A percentile compares a stretch with the other conserved stretches of the same genome.
These are phyloP conservation scores for Bipolaris sorokiniana DNA, from an alignment of 2,329 filamentous ascomycete genomes.

Conservation along the genomic window DNA sequence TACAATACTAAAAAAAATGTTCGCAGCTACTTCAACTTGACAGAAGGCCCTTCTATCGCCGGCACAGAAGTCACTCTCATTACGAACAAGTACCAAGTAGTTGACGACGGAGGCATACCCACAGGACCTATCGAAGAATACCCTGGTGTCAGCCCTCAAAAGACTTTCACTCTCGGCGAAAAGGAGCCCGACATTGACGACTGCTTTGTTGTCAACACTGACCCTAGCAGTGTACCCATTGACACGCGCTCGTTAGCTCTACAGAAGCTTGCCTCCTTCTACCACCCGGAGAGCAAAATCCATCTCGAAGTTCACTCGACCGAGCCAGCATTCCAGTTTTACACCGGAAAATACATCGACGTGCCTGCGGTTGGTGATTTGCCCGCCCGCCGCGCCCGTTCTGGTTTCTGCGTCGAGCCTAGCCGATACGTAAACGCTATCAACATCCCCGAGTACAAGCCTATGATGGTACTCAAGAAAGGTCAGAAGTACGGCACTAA, in stretches of 20 bases:
- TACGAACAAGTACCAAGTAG: constrained; percentile 71
- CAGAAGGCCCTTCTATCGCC: constrained; percentile 62
- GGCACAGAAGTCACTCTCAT: constrained; percentile 66
- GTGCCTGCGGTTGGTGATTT: constrained; percentile 67
- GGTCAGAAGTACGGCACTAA: constrained; percentile 81
- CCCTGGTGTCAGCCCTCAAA: constrained; percentile 67
- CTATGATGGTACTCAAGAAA: constrained; percentile 80
- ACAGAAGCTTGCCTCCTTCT: constrained; percentile 71
- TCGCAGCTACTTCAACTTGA: constrained; percentile 71
- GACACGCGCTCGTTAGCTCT: constrained; percentile 65
- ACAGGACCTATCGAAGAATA: constrained; percentile 69
- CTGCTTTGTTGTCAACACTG: constrained; percentile 80
- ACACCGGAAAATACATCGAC: constrained; percentile 85
- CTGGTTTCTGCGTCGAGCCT: constrained; percentile 91
- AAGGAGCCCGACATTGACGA: constrained; percentile 81
- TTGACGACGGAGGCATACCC: constrained; percentile 77
- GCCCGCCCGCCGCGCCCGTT: constrained; percentile 69
- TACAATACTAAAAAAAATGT: constrained; percentile 1
- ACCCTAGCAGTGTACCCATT: constrained; percentile 59
- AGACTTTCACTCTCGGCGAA: constrained; percentile 74
- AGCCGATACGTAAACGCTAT: constrained; percentile 87
- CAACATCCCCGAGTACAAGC: constrained; percentile 80
- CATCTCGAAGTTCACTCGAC: constrained; percentile 89
- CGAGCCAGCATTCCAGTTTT: constrained; percentile 96
- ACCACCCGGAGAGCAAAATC: constrained; percentile 74